Percentiles rank a stretch among this genome's conserved stretches.
phyloP scores from a whole-genome alignment of 768 basidiomycete species.

The Tulasnella sp. region DNA sequence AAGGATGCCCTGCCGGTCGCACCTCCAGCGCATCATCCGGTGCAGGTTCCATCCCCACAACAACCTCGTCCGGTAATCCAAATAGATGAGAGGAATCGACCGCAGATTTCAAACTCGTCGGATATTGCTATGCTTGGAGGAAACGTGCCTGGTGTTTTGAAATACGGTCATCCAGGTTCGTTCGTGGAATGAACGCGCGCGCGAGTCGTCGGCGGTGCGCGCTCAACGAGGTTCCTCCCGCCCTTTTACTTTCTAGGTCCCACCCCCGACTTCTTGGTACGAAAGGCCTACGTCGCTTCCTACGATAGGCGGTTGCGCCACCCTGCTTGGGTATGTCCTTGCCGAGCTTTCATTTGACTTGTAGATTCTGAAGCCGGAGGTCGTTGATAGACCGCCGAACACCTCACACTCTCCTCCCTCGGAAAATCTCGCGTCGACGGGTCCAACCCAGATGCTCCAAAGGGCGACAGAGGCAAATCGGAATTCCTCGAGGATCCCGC shows the following conservation, averaged over 20 bases:
- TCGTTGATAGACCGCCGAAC: conserved; percentile 75
- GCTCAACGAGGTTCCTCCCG: background rate
- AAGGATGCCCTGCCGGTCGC: background rate
- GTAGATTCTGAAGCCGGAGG: background rate
- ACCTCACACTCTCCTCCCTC: conserved; percentile 73
- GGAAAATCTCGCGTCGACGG: conserved; percentile 39
- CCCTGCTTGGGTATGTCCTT: conserved; percentile 77
- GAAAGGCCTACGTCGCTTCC: conserved; percentile 77
- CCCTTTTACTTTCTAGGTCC: conserved; percentile 51
- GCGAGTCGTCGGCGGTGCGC: background rate
- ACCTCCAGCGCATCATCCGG: conserved; percentile 23
- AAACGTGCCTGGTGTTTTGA: conserved; percentile 41
- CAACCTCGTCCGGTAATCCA: conserved; percentile 36
- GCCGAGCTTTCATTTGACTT: background rate
- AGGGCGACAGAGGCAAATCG: conserved; percentile 62
- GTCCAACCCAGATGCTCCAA: conserved; percentile 30
- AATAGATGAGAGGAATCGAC: conserved; percentile 25
- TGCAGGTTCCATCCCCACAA: conserved; percentile 5
- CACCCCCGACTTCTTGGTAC: conserved; percentile 65
- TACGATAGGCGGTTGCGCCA: conserved; percentile 88
- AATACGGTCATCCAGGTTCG: conserved; percentile 76
- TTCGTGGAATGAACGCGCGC: background rate
- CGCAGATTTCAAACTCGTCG: background rate
- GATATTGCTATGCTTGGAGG: background rate
- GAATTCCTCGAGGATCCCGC: conserved; percentile 76